Percentiles rank a stretch among this genome's conserved stretches.
Evolutionary conservation across 805 yeast genomes (phyloP).

Genomic region (Candida mattraensis): DNA sequence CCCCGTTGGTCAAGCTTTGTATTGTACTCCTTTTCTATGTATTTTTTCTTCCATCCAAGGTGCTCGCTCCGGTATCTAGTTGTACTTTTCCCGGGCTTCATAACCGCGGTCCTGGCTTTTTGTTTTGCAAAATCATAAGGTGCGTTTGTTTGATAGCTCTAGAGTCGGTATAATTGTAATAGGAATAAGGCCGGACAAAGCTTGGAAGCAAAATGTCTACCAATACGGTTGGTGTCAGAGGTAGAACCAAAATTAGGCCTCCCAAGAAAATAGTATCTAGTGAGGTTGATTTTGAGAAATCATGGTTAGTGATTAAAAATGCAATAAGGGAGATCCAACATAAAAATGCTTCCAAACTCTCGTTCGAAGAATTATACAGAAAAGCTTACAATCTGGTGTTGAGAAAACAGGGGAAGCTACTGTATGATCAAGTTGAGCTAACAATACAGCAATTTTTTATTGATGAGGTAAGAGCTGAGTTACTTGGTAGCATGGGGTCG

Average conservation of each 20-base stretch:
- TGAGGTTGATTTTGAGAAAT: slow-evolving; percentile 56
- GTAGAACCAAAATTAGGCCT: slow-evolving; percentile 56
- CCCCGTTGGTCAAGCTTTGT: not conserved
- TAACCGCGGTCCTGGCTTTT: too few species aligned
- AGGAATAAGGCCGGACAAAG: not conserved
- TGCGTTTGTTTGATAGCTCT: too few species aligned
- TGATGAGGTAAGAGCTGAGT: slow-evolving; percentile 23
- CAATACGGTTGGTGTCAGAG: slow-evolving; percentile 27
- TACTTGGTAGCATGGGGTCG: slow-evolving; percentile 14
- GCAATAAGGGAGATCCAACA: slow-evolving; percentile 74
- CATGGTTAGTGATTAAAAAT: slow-evolving; percentile 63
- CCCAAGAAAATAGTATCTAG: slow-evolving; percentile 49
- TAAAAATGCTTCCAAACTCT: slow-evolving; percentile 68
- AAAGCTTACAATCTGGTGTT: slow-evolving; percentile 76
- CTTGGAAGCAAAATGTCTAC: too few species aligned
- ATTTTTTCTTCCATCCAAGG: too few species aligned
- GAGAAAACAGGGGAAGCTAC: slow-evolving; percentile 60
- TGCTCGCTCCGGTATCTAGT: too few species aligned
- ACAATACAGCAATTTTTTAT: slow-evolving; percentile 50
- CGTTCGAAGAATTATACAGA: slow-evolving; percentile 81
- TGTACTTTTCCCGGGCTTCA: not conserved
- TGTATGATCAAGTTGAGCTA: slow-evolving; percentile 59
- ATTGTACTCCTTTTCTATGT: too few species aligned
- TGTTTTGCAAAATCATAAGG: too few species aligned
- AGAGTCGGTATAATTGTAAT: not conserved